Evolutionary conservation across 2,329 filamentous ascomycete species (phyloP), one percentile per base, ranked within the genome.

Genomic region (Pseudogymnoascus sp.): DNA sequence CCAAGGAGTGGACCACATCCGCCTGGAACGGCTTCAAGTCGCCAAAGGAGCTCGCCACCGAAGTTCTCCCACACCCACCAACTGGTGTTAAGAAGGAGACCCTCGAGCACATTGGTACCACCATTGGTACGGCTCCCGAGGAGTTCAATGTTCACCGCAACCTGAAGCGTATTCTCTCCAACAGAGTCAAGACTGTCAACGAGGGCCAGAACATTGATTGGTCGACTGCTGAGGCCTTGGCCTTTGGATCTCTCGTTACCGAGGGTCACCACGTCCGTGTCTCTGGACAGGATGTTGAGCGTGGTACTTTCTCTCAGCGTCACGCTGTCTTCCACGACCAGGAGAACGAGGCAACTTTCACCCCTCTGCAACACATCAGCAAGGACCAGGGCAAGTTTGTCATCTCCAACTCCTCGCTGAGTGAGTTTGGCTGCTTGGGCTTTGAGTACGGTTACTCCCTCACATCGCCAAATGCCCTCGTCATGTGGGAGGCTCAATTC

Each of bases 11-110:
- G 94, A 87, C 96, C 69, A 97, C 94, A 7, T 97, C 92, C 60
- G 93, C 94, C 62, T 99, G 94, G 94, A 96, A 99, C 79, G 93
- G 93, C 65, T 97, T 99, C 86, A 97, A 97, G 81, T 96, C 92
- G 33, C 94, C 94, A 71, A 97, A 97, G 82, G 94, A 99, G 78
- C 82, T 99, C 66, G 92, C 93, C 33, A 94, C 88, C 25, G 94
- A 99, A 79, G 87, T 97, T 52, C 82, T 99, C 60, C 92, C 93
- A 59, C 94, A 99, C 78, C 85, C 90, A 70, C 87, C 91, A 27
- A 99, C 94, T 39, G 89, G 86, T 59, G 87, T 97, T 48, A 86
- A 89, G 65, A 73, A 76, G 64, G 82, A 88, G 66, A 87, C 85
- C 12, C 78, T 97, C 64, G 85, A 90, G 75, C 87, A 92, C 76